Percentiles rank a stretch among this genome's conserved stretches.
phyloP scores from a whole-genome alignment of 129 eudicot genomes.

The Helichrysum umbraculigerum region DNA sequence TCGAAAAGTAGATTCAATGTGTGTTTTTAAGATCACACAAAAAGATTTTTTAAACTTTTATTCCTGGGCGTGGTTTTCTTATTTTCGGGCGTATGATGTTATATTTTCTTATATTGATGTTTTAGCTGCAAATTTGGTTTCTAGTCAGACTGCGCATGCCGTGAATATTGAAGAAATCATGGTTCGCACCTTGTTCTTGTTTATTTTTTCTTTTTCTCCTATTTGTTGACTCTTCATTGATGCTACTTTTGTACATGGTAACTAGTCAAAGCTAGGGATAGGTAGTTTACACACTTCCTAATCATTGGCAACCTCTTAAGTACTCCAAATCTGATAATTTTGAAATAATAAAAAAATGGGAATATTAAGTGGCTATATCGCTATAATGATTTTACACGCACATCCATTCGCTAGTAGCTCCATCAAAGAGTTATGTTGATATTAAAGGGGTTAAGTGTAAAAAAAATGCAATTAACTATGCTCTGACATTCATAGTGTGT shows the following conservation, averaged over 20 bases:
- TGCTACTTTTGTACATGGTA: neutral
- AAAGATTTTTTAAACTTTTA: neutral
- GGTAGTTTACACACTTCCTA: neutral
- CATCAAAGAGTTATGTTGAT: neutral
- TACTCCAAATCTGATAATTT: neutral
- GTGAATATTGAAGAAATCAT: constrained; percentile 40
- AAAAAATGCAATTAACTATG: too few species aligned
- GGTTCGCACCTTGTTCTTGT: constrained; percentile 46
- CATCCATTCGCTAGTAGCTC: too few species aligned
- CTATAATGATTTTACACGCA: too few species aligned
- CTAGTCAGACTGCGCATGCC: constrained; percentile 71
- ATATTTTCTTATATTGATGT: constrained; percentile 24
- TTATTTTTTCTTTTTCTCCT: constrained; percentile 5
- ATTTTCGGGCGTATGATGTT: constrained; percentile 22
- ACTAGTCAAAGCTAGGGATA: neutral
- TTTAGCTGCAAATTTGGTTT: constrained; percentile 67
- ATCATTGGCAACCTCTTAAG: neutral
- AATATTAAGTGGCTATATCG: neutral
- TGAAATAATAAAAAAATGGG: neutral
- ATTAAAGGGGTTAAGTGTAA: neutral
- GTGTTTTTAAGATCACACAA: neutral
- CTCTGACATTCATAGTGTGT: too few species aligned
- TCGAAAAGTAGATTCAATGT: neutral
- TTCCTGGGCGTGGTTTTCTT: neutral
- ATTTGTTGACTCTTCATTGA: constrained; percentile 14